Evolutionary conservation across 371 early-diverging fungal species (phyloP), one percentile per base, ranked within the genome.

Genomic region (Mortierella sp.): DNA sequence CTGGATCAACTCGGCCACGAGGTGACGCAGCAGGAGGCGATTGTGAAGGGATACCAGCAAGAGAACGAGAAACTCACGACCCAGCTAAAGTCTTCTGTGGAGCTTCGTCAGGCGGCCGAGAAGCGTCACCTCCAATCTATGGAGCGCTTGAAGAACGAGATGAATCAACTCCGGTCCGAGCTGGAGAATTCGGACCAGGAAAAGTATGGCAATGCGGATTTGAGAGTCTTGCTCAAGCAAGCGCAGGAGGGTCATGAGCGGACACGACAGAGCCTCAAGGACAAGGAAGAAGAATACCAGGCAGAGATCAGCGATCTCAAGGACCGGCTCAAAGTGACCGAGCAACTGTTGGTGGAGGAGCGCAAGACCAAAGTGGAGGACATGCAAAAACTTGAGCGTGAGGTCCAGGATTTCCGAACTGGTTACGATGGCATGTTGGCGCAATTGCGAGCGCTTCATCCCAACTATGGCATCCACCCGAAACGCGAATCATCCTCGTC

Each of bases 1-100:
- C 39, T 76, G 43, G 78, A 76, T 56, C 59, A 76, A 42, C 69
- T 76, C 19, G 78, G 78, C n/a, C 78, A 62, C 47, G 78, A 70
- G 24, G 70, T 76, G 78, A 76, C 78, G 12, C 78, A 76, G 23
- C 78, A 76, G 53, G 78, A 76, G 16, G 78, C 70, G 9, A 46
- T 76, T 27, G 16, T 76, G 18, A 38, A 76, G 46, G 78, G 78
- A 34, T 76, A 70, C 63, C 65, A 76, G 43, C 62, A 70, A n/a
- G 78, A 76, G 58, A 76, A 76, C 34, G 78, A 76, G 26, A 76
- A 65, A 53, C 39, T 76, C 24, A 51, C 78, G 1, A 66, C 59
- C 14, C 78, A 76, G 19, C 62, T 69, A 23, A 69, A 70, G 52
- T 76, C 78, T 2, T 76, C 70, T 8, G 66, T 76, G 0, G 70